Conservation (phyloP, 148 eudicot genomes). For the Spergularia marina region DNA sequence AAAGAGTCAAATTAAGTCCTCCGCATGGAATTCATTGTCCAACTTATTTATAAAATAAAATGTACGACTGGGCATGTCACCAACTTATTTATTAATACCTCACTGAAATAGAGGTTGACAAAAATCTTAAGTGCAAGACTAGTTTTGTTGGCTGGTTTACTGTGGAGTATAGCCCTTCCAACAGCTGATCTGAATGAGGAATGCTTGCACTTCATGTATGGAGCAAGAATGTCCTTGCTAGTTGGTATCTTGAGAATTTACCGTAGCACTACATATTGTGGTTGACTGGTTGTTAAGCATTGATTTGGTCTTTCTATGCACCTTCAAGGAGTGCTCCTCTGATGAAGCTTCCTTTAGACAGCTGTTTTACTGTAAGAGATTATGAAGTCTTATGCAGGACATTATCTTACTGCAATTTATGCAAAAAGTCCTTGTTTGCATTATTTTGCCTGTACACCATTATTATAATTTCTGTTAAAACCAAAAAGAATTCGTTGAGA, state of each 20-base stretch:
- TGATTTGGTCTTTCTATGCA: background rate
- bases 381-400: no score
- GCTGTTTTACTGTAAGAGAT: no score
- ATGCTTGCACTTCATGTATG: background rate
- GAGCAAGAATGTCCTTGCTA: background rate
- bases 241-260: background rate
- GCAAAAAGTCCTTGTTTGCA: no score
- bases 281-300: constrained; percentile 3
- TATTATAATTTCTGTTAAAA: background rate
- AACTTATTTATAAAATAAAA: background rate
- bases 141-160: background rate
- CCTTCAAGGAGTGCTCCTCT: background rate
- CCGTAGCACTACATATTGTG: constrained; percentile 8
- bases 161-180: background rate
- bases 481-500: background rate
- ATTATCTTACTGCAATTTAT: no score
- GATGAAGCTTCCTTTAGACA: background rate
- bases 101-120: background rate
- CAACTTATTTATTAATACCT: background rate
- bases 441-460: background rate
- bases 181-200: background rate
- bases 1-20: no score
- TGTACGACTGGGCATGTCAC: no score
- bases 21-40: no score
- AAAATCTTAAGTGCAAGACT: background rate